phyloP scores from a whole-genome alignment of 129 eudicot species.

The Gnaphalium uliginosum region DNA sequence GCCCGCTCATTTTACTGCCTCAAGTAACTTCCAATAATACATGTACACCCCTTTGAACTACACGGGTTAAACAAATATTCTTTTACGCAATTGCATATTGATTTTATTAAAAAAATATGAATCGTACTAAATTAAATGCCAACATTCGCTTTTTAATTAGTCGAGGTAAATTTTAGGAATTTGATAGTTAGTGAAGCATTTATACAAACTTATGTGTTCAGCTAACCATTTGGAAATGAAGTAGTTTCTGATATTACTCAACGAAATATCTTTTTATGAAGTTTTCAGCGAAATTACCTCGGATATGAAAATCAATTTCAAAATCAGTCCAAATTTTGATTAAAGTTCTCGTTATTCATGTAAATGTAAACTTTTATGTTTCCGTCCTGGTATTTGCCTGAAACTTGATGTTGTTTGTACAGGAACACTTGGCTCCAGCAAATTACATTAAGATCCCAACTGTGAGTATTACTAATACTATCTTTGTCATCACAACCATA shows the following conservation, averaged over 20 bases:
- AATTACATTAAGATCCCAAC: constrained; percentile 79
- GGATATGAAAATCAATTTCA: constrained; percentile 8
- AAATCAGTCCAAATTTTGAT: constrained; percentile 17
- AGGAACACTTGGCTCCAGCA: constrained; percentile 84
- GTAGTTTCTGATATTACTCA: background rate
- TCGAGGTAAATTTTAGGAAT: background rate
- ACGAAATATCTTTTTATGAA: background rate
- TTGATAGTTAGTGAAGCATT: background rate
- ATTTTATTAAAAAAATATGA: too few species aligned
- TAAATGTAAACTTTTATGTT: background rate
- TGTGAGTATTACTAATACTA: constrained; percentile 48
- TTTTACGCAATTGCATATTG: background rate
- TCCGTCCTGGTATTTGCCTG: background rate
- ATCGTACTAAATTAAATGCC: background rate
- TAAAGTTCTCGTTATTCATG: constrained; percentile 14
- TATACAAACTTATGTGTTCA: too few species aligned
- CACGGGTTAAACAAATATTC: background rate
- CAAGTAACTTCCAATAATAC: background rate
- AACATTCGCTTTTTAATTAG: background rate
- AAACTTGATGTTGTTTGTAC: constrained; percentile 27
- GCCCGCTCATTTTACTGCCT: background rate
- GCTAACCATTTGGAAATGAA: background rate
- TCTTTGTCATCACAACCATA: background rate
- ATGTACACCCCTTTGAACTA: background rate
- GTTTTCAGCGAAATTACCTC: background rate